Conservation (phyloP, 2,329 filamentous ascomycete genomes). For the Epichloe scottii region DNA sequence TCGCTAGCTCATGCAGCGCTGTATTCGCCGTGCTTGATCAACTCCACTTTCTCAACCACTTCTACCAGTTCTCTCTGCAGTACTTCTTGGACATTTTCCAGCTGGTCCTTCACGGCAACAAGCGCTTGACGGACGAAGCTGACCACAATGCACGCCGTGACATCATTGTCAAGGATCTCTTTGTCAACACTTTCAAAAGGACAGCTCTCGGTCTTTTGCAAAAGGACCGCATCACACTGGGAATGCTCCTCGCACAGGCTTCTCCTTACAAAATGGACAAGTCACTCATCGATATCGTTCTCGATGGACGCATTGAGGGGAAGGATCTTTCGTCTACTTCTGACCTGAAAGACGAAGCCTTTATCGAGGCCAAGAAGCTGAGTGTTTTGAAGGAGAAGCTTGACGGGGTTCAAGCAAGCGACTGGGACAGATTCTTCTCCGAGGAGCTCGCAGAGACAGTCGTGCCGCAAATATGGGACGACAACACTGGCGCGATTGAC, state of each 20-base stretch:
- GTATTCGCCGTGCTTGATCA: conserved; percentile 96
- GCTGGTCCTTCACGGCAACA: conserved; percentile 71
- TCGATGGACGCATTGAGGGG: conserved; percentile 66
- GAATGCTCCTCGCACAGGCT: conserved; percentile 88
- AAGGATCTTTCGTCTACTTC: conserved; percentile 63
- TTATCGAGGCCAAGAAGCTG: conserved; percentile 56
- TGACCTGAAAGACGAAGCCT: conserved; percentile 52
- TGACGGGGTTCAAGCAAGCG: conserved; percentile 43
- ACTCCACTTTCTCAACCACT: conserved; percentile 95
- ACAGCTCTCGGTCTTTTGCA: conserved; percentile 90
- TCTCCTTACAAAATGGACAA: conserved; percentile 96
- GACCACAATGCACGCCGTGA: conserved; percentile 73
- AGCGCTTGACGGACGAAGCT: conserved; percentile 54
- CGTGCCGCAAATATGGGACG: conserved; percentile 66
- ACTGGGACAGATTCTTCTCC: conserved; percentile 72
- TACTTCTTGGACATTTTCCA: conserved; percentile 99
- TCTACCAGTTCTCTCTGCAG: conserved; percentile 97
- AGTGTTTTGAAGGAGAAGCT: conserved; percentile 62
- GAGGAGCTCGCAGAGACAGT: conserved; percentile 80
- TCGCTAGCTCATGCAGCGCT: conserved; percentile 89
- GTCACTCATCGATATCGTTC: conserved; percentile 69
- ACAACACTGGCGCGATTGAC: conserved; percentile 50
- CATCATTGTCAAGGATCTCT: conserved; percentile 82
- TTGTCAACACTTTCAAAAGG: conserved; percentile 80
- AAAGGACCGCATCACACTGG: conserved; percentile 86